A percentile compares a stretch with the other conserved stretches of the same genome.
Evolutionary conservation across 2,329 filamentous ascomycete genomes (phyloP).

Genomic region (Thelonectria olida): DNA sequence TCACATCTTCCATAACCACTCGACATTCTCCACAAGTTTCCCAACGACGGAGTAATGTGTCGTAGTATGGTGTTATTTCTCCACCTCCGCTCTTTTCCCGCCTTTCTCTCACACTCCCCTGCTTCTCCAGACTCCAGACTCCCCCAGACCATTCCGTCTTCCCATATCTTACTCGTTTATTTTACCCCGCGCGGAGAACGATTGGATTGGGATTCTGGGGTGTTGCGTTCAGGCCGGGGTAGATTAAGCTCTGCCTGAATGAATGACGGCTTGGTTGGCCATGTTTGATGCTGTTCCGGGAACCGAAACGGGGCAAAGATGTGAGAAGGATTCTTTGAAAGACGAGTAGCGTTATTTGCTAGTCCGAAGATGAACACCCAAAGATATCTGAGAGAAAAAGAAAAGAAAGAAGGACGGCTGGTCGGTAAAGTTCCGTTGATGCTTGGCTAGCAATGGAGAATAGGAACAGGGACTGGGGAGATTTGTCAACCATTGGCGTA

Average conservation of each 20-base stretch:
- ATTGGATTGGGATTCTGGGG: background rate
- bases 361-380: background rate
- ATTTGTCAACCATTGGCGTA: background rate
- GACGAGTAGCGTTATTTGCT: background rate
- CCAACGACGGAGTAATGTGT: conserved; percentile 5
- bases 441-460: background rate
- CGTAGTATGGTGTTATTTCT: conserved; percentile 8
- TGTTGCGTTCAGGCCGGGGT: background rate
- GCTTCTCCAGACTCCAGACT: conserved; percentile 4
- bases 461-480: background rate
- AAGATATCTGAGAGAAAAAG: background rate
- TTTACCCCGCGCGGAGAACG: conserved; percentile 19
- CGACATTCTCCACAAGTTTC: background rate
- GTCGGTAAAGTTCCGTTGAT: conserved; percentile 16
- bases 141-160: conserved; percentile 12
- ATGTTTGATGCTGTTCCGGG: background rate
- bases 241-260: background rate
- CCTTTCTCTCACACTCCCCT: background rate
- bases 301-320: background rate
- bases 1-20: background rate
- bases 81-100: conserved; percentile 12
- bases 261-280: background rate
- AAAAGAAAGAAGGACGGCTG: background rate
- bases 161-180: conserved; percentile 3
- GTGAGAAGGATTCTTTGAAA: background rate